These are phyloP conservation scores for Tolypocladium cylindrosporum DNA, from an alignment of 2,329 filamentous ascomycete genomes.

Conservation along the genomic window DNA sequence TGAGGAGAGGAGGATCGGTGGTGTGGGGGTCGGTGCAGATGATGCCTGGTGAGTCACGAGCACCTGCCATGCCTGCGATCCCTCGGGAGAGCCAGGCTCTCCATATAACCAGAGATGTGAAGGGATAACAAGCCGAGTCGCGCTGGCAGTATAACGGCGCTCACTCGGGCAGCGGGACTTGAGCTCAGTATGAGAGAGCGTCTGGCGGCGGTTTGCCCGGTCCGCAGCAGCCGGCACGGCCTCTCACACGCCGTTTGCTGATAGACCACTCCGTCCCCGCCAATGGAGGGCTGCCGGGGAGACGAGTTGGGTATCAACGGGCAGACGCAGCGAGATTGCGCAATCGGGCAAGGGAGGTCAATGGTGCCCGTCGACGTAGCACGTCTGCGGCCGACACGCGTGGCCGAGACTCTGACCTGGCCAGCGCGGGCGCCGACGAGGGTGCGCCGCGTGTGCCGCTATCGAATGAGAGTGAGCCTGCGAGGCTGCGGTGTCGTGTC, in stretches of 20 bases:
- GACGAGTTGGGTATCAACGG: neutral
- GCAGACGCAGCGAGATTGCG: neutral
- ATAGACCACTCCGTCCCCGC: neutral
- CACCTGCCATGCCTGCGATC: conserved; percentile 1
- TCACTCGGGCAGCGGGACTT: neutral
- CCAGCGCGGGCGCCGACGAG: neutral
- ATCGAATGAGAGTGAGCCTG: neutral
- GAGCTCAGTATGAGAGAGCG: neutral
- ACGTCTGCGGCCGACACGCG: neutral
- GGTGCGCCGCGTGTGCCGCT: neutral
- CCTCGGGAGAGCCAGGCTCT: neutral
- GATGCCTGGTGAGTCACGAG: neutral
- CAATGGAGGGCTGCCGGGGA: neutral
- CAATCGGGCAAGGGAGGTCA: neutral
- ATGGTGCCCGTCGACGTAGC: neutral
- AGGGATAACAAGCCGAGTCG: neutral
- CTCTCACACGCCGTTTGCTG: neutral
- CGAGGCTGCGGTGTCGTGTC: neutral
- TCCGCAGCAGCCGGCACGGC: neutral
- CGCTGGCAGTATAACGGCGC: neutral
- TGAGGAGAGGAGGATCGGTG: conserved; percentile 71
- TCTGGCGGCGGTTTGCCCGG: neutral
- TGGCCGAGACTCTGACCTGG: neutral
- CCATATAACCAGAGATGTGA: neutral
- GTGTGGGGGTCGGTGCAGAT: conserved; percentile 27